Evolutionary conservation across 148 eudicot genomes (phyloP).

Genomic region (Fallopia convolvulus): DNA sequence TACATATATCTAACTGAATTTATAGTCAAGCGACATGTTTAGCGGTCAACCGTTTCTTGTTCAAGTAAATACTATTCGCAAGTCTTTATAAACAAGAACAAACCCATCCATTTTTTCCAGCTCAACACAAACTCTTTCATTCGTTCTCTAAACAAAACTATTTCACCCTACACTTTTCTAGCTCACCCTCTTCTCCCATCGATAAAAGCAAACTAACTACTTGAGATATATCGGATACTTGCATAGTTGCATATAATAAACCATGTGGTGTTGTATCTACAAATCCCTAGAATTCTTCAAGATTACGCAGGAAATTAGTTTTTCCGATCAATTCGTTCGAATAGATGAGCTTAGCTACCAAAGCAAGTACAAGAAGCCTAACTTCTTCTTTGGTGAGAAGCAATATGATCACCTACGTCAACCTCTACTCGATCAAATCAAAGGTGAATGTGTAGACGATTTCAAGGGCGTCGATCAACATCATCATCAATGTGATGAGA

Average conservation of each 20-base stretch:
- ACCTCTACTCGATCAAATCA: background rate
- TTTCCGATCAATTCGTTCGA: background rate
- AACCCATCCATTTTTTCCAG: background rate
- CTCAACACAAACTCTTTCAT: background rate
- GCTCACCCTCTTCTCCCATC: background rate
- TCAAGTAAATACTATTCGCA: background rate
- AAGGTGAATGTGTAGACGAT: background rate
- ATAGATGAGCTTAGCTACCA: background rate
- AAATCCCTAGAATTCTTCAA: background rate
- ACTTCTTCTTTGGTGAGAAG: background rate
- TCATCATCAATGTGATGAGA: background rate
- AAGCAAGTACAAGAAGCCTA: background rate
- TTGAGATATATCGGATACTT: background rate
- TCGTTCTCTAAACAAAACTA: background rate
- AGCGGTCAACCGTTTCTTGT: background rate
- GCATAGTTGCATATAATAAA: background rate
- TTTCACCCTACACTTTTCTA: no score
- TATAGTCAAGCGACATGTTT: no score
- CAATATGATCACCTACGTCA: background rate
- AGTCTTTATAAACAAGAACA: background rate
- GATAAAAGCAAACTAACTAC: background rate
- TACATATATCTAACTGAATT: no score
- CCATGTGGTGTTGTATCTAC: conserved; percentile 5
- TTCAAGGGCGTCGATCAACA: background rate
- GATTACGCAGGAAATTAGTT: background rate